Conservation (phyloP, 495 filamentous ascomycete genomes). For the Chaetomium fimeti region DNA sequence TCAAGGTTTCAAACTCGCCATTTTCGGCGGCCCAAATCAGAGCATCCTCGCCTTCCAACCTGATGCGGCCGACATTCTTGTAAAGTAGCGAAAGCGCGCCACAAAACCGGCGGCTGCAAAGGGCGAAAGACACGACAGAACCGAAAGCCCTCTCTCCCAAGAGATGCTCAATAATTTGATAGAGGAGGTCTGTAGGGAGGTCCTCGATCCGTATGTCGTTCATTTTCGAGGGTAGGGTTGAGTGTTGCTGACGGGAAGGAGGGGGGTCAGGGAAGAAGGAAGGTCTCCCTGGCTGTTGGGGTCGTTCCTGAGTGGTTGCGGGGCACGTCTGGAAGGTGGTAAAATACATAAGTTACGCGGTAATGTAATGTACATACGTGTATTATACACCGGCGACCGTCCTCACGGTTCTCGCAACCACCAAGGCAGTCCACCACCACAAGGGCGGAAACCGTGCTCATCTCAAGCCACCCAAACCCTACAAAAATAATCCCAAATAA, state of each 20-base stretch:
- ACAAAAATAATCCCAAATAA: neutral
- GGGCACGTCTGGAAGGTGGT: no score
- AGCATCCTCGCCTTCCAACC: neutral
- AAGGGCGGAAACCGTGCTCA: no score
- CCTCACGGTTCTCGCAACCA: no score
- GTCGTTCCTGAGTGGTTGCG: no score
- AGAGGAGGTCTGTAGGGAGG: neutral
- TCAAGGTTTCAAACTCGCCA: neutral
- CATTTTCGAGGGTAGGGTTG: neutral
- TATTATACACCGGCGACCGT: no score
- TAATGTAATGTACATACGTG: no score
- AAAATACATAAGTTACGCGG: no score
- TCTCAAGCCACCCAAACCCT: no score
- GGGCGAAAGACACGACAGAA: neutral
- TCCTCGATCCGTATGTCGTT: neutral
- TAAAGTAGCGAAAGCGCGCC: neutral
- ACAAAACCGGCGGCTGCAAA: neutral
- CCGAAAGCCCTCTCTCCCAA: neutral
- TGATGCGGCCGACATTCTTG: neutral
- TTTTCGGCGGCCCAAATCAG: slow-evolving; percentile 9
- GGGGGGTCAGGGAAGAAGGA: no score
- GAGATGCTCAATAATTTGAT: neutral
- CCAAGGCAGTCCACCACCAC: no score
- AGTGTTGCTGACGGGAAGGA: no score
- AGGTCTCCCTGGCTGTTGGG: no score